These are phyloP conservation scores for Lecanosticta acicola DNA, from an alignment of 2,329 filamentous ascomycete species.

Conservation along the genomic window DNA sequence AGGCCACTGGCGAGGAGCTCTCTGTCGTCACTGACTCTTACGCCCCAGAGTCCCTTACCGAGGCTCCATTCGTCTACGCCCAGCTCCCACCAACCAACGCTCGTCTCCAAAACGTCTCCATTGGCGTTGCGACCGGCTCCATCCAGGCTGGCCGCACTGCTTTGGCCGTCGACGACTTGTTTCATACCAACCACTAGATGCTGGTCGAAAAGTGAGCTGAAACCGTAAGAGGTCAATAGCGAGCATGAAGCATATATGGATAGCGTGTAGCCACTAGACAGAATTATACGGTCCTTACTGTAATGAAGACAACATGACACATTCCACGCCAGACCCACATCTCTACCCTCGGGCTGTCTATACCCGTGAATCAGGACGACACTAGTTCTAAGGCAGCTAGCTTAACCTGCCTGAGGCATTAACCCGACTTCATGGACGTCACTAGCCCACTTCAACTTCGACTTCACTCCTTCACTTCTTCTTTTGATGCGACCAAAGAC, in stretches of 20 bases:
- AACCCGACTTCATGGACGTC: not conserved
- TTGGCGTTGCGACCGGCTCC: conserved; percentile 2
- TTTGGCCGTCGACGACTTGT: conserved; percentile 1
- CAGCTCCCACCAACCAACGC: not conserved
- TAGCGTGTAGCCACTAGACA: not conserved
- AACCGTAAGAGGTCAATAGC: no score
- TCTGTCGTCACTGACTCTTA: conserved; percentile 1
- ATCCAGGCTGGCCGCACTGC: not conserved
- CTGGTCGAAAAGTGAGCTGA: no score
- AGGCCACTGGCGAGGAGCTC: conserved; percentile 1
- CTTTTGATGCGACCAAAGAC: not conserved
- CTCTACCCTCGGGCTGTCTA: not conserved
- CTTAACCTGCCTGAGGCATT: not conserved
- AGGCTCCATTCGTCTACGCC: conserved; percentile 1
- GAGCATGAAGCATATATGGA: no score
- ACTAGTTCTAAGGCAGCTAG: not conserved
- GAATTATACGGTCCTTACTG: not conserved
- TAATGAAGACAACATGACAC: no score
- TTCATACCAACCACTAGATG: not conserved
- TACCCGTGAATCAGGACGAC: not conserved
- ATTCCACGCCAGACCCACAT: no score
- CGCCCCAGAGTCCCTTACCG: not conserved
- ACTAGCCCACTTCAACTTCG: not conserved
- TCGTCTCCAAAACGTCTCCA: not conserved
- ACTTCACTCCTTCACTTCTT: not conserved